Base-by-base conservation (phyloP, 1,284 basidiomycete species). In the Puccinia coronata region DNA sequence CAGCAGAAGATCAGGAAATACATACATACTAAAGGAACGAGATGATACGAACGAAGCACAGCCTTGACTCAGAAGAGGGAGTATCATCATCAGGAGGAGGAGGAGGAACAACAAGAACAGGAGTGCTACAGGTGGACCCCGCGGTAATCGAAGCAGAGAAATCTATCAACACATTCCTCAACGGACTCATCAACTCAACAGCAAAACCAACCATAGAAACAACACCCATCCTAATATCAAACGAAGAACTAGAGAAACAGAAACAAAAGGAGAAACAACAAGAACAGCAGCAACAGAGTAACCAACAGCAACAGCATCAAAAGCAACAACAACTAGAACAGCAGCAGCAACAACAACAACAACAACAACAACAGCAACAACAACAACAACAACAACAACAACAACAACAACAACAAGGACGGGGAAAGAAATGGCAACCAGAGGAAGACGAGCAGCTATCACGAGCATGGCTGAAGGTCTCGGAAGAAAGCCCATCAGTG, bases 381-480 rank as follows among this genome's bases (percentile, higher is more conserved):
- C 36, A 67, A n/a, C 65, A 67, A 43, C 65, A 47, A 41, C 65
- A 67, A 25, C 65, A 41, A 49, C 67, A 70, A 49, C 43, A 47
- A 16, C 67, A 43, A 41, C 39, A n/a, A 5, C 23, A 31, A 11
- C 70, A 73, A 9, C 28, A 34, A 5, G 53, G 53, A 4, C 25
- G 71, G 11, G 71, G 71, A 4, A 73, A 73, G 53, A 73, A 73
- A 36, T 73, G 71, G 71, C 71, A 73, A 11, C 49, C 71, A 11
- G 71, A 73, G 16, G 71, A 73, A 25, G 71, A 73, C 71, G 71
- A 73, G 28, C 49, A 34, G 23, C 71, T 73, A 0, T 31, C 49
- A 16, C 28, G 51, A n/a, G 49, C 71, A 9, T 73, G 71, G 71
- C 49, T 73, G 23, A 73, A 41, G 28, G 53, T 57, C 3, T 73